These are phyloP conservation scores for Boechera retrofracta DNA, from an alignment of 345 rosid genomes.

Conservation along the genomic window DNA sequence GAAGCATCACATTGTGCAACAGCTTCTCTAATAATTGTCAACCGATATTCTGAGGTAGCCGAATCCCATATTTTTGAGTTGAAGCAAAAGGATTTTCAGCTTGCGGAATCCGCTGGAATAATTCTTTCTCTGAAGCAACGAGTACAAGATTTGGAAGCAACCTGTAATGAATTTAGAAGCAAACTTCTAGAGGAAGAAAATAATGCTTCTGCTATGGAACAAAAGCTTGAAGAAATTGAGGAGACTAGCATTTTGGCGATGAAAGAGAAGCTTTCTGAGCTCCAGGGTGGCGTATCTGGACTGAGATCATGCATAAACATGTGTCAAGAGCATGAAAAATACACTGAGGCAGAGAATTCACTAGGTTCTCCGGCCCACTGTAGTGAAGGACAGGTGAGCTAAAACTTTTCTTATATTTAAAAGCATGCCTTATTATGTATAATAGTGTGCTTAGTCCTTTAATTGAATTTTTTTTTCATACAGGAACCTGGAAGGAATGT, in stretches of 20 bases:
- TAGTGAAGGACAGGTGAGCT: conserved; percentile 64
- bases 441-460: conserved; percentile 12
- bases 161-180: conserved; percentile 51
- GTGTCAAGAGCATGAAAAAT: conserved; percentile 45
- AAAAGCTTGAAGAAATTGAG: conserved; percentile 62
- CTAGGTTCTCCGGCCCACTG: conserved; percentile 39
- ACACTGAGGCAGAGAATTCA: conserved; percentile 44
- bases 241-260: conserved; percentile 59
- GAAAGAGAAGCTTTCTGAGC: conserved; percentile 65
- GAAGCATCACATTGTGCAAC: conserved; percentile 73
- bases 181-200: conserved; percentile 60
- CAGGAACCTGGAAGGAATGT: conserved; percentile 46
- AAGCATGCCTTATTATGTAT: conserved; percentile 23
- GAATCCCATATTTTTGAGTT: conserved; percentile 49
- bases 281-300: conserved; percentile 62
- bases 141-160: conserved; percentile 53
- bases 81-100: conserved; percentile 56
- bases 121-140: conserved; percentile 54
- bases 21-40: conserved; percentile 75
- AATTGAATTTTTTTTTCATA: not conserved
- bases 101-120: conserved; percentile 53
- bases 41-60: conserved; percentile 66
- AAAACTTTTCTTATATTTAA: conserved; percentile 36
- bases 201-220: conserved; percentile 54
- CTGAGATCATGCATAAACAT: conserved; percentile 62